A percentile compares a stretch with the other conserved stretches of the same genome.
phyloP scores from a whole-genome alignment of 345 rosid species.

The Gossypium mustelinum region DNA sequence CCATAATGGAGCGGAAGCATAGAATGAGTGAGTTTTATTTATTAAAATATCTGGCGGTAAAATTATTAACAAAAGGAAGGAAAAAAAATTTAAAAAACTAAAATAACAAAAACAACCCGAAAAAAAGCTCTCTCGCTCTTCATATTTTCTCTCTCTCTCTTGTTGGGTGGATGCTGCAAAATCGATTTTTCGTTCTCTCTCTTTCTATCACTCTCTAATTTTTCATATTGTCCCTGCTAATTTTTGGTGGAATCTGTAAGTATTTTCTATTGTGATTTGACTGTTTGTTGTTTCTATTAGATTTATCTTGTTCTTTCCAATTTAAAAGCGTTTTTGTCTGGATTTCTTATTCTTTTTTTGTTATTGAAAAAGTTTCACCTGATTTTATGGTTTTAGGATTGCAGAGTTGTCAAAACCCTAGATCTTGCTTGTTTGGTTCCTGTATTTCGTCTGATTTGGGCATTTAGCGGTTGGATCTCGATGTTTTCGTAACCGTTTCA shows the following conservation, averaged over 20 bases:
- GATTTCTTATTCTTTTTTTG: background rate
- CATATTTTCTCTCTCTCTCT: no score
- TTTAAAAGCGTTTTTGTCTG: background rate
- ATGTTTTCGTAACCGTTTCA: constrained; percentile 15
- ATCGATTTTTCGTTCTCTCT: no score
- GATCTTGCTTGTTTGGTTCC: constrained; percentile 32
- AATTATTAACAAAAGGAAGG: no score
- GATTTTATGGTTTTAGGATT: constrained; percentile 17
- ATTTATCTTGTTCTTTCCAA: background rate
- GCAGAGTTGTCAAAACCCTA: constrained; percentile 31
- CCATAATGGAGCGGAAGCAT: no score
- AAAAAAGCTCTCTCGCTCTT: no score
- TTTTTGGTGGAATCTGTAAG: constrained; percentile 34
- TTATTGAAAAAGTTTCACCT: background rate
- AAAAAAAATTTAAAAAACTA: no score
- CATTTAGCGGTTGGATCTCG: constrained; percentile 40
- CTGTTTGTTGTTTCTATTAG: background rate
- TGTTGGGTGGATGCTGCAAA: no score
- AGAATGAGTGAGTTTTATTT: no score
- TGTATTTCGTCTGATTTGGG: constrained; percentile 26
- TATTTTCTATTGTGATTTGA: constrained; percentile 5
- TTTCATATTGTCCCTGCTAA: no score
- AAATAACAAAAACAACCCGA: no score
- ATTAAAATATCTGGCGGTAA: no score
- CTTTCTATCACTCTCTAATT: no score